Conservation (phyloP, 106 monocot species). For the Dioscorea zingiberensis region DNA sequence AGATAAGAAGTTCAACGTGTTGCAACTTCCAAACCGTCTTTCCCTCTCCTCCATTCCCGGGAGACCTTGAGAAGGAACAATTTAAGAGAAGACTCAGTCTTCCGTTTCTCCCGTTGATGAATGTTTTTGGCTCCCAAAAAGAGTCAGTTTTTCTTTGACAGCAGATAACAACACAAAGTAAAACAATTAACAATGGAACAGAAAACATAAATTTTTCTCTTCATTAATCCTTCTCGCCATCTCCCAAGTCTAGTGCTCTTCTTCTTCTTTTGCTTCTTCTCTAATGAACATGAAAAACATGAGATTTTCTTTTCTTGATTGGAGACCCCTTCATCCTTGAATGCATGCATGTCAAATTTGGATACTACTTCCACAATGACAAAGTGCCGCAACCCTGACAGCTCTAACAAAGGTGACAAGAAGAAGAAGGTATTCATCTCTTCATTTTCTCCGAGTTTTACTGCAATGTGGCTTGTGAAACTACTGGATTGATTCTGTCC, state of each 20-base stretch:
- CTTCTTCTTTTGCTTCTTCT: not conserved
- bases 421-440: constrained; percentile 43
- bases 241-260: not conserved
- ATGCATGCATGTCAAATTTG: constrained; percentile 39
- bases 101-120: too few species aligned
- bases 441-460: not conserved
- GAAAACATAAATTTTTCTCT: too few species aligned
- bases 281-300: not conserved
- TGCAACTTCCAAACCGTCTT: too few species aligned
- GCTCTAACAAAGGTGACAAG: constrained; percentile 47
- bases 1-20: too few species aligned
- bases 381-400: constrained; percentile 23
- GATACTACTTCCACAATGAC: constrained; percentile 28
- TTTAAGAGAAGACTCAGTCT: too few species aligned
- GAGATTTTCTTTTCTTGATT: not conserved
- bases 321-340: not conserved
- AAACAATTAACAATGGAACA: too few species aligned
- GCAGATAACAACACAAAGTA: too few species aligned
- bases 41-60: too few species aligned
- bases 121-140: too few species aligned
- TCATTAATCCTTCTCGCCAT: too few species aligned
- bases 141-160: too few species aligned
- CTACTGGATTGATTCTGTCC: too few species aligned
- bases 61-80: not conserved
- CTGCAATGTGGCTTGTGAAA: not conserved